Evolutionary conservation across 495 filamentous ascomycete species (phyloP).

Genomic region (Penicillium tannophilum): DNA sequence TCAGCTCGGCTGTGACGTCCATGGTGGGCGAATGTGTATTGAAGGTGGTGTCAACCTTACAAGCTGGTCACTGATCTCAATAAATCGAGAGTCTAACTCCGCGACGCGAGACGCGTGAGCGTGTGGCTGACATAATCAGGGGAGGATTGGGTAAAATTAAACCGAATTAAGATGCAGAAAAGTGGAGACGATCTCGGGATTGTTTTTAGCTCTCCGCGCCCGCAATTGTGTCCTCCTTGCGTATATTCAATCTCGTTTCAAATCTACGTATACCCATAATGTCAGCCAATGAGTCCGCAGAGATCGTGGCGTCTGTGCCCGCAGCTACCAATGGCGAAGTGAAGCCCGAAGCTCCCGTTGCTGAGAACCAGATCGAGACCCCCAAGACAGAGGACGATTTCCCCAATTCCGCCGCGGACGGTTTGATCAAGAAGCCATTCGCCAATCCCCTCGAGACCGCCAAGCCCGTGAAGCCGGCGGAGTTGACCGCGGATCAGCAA

Average conservation of each 20-base stretch:
- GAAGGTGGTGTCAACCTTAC: not conserved
- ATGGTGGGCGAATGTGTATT: constrained; percentile 16
- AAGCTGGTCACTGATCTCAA: not conserved
- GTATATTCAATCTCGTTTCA: not conserved
- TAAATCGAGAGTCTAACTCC: constrained; percentile 14
- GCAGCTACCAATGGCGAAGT: constrained; percentile 22
- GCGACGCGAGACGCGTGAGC: constrained; percentile 24
- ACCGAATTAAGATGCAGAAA: not conserved
- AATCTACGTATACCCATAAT: constrained; percentile 8
- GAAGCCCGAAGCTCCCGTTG: constrained; percentile 14
- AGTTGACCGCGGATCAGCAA: constrained; percentile 76
- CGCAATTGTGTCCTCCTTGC: constrained; percentile 8
- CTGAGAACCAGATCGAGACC: constrained; percentile 15
- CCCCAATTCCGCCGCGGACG: constrained; percentile 47
- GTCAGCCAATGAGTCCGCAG: constrained; percentile 19
- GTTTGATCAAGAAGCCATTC: constrained; percentile 71
- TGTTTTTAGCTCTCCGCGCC: constrained; percentile 1
- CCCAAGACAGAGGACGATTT: constrained; percentile 39
- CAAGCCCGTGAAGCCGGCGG: constrained; percentile 52
- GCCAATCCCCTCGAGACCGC: constrained; percentile 56
- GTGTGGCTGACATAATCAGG: constrained; percentile 27
- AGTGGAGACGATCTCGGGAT: constrained; percentile 6
- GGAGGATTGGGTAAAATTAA: constrained; percentile 26
- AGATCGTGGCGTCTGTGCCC: constrained; percentile 8
- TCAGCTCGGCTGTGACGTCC: constrained; percentile 56